Evolutionary conservation across 768 basidiomycete genomes (phyloP), one percentile per base, ranked within the genome.

Genomic region (Tricholoma terreum): DNA sequence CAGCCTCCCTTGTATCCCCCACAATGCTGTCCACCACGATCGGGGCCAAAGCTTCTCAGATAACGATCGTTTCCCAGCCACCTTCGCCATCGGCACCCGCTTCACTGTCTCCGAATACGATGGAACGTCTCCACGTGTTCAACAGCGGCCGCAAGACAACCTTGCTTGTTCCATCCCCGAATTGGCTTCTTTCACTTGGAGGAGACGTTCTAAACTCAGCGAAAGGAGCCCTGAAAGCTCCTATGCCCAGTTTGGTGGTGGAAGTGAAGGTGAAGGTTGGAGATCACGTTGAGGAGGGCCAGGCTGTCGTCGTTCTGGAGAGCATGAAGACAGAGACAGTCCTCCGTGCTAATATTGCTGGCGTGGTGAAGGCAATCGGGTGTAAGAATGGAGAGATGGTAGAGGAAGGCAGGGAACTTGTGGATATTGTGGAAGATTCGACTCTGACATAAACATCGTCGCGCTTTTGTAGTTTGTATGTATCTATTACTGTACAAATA

Each of bases 251-350:
- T 69, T 79, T 94, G 50, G 87, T 97, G 1, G 94, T 97, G 4
- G 92, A 96, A 54, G 88, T 97, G 51, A 81, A 80, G 15, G 94
- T 95, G 33, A 79, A 78, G 57, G 75, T 82, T 1, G 94, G 94
- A 4, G 89, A 95, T 52, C 76, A 71, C 12, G 90, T 97, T 38
- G 85, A 87, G 72, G 86, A 82, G 65, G 92, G 92, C 0, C 89
- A 94, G 66, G 83, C 83, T 7, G 79, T 93, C 8, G 85, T 94
- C 30, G 84, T 95, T 5, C 73, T 96, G 66, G 94, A 96, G 75
- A 96, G 94, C 67, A 98, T 97, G 94, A 98, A 98, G 83, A 97
- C 94, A 61, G 94, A 96, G 74, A 95, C 90, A 36, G 89, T 92
- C 40, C 70, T 97, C 61, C 79, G 92, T 54, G 85, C 92, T 12